Evolutionary conservation across 441 rosid genomes (phyloP).

Genomic region (Gossypium gossypioides): DNA sequence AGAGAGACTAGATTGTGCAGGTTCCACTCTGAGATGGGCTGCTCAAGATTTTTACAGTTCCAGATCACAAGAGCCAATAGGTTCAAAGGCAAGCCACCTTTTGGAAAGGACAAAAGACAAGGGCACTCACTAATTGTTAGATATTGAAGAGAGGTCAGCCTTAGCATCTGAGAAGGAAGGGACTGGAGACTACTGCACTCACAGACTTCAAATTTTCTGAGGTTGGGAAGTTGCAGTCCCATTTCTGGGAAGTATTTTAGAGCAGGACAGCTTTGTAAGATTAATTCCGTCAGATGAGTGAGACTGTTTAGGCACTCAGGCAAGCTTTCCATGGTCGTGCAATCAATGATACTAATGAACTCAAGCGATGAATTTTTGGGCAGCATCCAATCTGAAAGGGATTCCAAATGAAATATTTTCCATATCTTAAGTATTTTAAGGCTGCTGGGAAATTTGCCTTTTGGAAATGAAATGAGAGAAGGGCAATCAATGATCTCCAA

Average conservation of each 20-base stretch:
- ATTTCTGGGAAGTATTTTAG: constrained; percentile 13
- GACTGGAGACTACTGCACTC: constrained; percentile 17
- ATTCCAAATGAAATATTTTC: constrained; percentile 1
- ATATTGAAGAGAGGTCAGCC: constrained; percentile 21
- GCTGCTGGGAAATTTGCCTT: constrained; percentile 9
- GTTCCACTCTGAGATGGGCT: constrained; percentile 8
- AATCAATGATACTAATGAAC: background rate
- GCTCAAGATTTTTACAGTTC: constrained; percentile 13
- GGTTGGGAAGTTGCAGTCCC: constrained; percentile 1
- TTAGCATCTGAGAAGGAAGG: constrained; percentile 22
- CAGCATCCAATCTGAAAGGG: constrained; percentile 7
- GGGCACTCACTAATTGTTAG: constrained; percentile 17
- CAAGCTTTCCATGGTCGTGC: background rate
- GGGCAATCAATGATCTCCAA: constrained; percentile 12
- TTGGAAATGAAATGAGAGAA: constrained; percentile 10
- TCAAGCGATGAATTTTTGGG: constrained; percentile 5
- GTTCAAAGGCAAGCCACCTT: constrained; percentile 23
- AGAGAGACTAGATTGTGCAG: constrained; percentile 4
- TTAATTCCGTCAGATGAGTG: constrained; percentile 6
- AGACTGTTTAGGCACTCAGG: constrained; percentile 8
- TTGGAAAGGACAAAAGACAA: constrained; percentile 19
- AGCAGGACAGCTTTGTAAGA: background rate
- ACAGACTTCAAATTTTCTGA: background rate
- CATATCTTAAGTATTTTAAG: constrained; percentile 15
- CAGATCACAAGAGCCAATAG: constrained; percentile 7